phyloP scores from a whole-genome alignment of 2,329 filamentous ascomycete species.

The Colletotrichum orchidophilum region DNA sequence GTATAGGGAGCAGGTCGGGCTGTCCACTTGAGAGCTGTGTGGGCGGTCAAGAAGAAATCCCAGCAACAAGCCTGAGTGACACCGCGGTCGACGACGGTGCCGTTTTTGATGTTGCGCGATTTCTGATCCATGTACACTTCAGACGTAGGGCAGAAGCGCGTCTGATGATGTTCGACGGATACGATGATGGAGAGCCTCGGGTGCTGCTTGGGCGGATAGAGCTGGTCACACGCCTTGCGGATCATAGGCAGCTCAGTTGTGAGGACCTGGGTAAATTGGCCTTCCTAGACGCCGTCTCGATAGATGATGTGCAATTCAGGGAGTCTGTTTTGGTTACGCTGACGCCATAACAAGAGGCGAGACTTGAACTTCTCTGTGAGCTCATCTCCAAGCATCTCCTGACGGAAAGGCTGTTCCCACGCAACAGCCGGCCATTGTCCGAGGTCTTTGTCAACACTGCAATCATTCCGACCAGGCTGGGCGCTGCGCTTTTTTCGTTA shows the following conservation, averaged over 20 bases:
- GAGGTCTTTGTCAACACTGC: constrained; percentile 73
- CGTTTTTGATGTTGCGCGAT: constrained; percentile 75
- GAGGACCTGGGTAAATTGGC: constrained; percentile 78
- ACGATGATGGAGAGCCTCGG: constrained; percentile 79
- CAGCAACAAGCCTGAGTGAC: constrained; percentile 79
- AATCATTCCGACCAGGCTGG: constrained; percentile 84
- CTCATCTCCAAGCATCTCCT: constrained; percentile 75
- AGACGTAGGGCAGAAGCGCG: constrained; percentile 81
- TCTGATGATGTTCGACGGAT: constrained; percentile 90
- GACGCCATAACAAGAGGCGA: constrained; percentile 73
- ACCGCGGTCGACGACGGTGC: constrained; percentile 87
- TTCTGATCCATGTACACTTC: constrained; percentile 52
- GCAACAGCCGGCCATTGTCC: constrained; percentile 82
- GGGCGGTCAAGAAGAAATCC: constrained; percentile 88
- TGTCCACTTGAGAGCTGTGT: constrained; percentile 83
- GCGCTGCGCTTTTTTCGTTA: constrained; percentile 64
- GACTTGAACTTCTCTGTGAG: constrained; percentile 70
- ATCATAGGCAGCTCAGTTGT: constrained; percentile 74
- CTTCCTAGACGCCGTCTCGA: constrained; percentile 89
- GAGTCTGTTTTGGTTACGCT: constrained; percentile 60
- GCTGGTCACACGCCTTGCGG: constrained; percentile 67
- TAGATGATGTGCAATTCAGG: constrained; percentile 85
- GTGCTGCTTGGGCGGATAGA: constrained; percentile 61
- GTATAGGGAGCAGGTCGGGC: constrained; percentile 86
- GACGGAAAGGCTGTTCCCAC: constrained; percentile 69